phyloP scores from a whole-genome alignment of 768 basidiomycete genomes.

The Rhizopogon vulgaris region DNA sequence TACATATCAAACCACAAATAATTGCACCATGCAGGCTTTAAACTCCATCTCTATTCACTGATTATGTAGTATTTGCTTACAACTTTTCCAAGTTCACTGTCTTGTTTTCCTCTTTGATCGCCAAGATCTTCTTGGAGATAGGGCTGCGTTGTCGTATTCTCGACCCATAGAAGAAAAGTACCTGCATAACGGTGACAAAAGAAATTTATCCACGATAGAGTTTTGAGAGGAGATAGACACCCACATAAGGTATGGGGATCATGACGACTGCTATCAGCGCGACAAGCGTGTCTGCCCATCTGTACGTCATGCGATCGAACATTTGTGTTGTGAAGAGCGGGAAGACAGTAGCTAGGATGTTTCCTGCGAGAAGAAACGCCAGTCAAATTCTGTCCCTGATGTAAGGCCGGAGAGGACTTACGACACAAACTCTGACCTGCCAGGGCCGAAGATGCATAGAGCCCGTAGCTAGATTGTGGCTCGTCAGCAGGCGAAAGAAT shows the following conservation, averaged over 20 bases:
- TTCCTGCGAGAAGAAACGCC: slow-evolving; percentile 29
- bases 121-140: slow-evolving; percentile 14
- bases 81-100: neutral
- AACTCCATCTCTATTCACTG: neutral
- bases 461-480: slow-evolving; percentile 35
- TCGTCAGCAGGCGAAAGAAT: neutral
- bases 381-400: neutral
- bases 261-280: slow-evolving; percentile 47
- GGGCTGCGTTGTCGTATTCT: slow-evolving; percentile 26
- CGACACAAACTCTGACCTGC: slow-evolving; percentile 62
- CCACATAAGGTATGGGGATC: slow-evolving; percentile 54
- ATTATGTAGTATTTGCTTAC: neutral
- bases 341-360: slow-evolving; percentile 46
- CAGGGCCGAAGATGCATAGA: slow-evolving; percentile 62
- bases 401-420: slow-evolving; percentile 20
- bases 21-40: too few relatives aligned
- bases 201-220: too few relatives aligned
- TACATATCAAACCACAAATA: too few relatives aligned
- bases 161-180: slow-evolving; percentile 28
- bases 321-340: slow-evolving; percentile 59
- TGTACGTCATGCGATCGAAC: slow-evolving; percentile 49
- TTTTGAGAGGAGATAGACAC: slow-evolving; percentile 8
- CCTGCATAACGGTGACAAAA: slow-evolving; percentile 4
- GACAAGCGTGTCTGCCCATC: slow-evolving; percentile 57
- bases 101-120: slow-evolving; percentile 5